Conservation (phyloP, 202 grass and related monocot genomes). For the Dendrocalamus latiflorus region DNA sequence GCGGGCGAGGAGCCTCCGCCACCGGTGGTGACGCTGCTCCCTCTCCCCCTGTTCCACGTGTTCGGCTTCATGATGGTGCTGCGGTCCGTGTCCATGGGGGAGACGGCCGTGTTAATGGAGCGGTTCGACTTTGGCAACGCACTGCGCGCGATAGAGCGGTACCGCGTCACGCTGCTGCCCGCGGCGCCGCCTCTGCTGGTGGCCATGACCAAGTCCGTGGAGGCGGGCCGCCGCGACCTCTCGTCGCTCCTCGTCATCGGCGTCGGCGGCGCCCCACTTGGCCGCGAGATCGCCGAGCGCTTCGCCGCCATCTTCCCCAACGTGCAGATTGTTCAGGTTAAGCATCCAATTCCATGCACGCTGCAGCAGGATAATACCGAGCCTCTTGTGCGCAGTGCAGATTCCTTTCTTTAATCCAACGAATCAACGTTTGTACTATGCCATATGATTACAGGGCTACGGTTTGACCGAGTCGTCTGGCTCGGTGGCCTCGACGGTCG, state of each 20-base stretch:
- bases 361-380: not conserved
- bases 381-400: not conserved
- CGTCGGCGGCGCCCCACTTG: slow-evolving; percentile 64
- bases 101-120: slow-evolving; percentile 78
- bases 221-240: slow-evolving; percentile 54
- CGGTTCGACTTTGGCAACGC: slow-evolving; percentile 63
- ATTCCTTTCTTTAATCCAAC: not conserved
- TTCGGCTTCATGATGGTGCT: slow-evolving; percentile 83
- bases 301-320: slow-evolving; percentile 62
- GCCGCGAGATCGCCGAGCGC: slow-evolving; percentile 59
- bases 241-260: slow-evolving; percentile 60
- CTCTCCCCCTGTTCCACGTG: slow-evolving; percentile 79
- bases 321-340: slow-evolving; percentile 64
- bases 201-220: slow-evolving; percentile 66
- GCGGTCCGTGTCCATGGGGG: slow-evolving; percentile 47
- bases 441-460: slow-evolving; percentile 54
- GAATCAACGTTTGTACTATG: not conserved
- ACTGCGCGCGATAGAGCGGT: slow-evolving; percentile 53
- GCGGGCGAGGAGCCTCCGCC: slow-evolving; percentile 29
- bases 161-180: slow-evolving; percentile 63
- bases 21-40: slow-evolving; percentile 43
- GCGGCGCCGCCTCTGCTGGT: slow-evolving; percentile 71
- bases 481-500: slow-evolving; percentile 25
- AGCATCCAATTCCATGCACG: slow-evolving; percentile 9
- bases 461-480: slow-evolving; percentile 77